Conservation (phyloP, 768 basidiomycete genomes). For the Pleurotus djamor region DNA sequence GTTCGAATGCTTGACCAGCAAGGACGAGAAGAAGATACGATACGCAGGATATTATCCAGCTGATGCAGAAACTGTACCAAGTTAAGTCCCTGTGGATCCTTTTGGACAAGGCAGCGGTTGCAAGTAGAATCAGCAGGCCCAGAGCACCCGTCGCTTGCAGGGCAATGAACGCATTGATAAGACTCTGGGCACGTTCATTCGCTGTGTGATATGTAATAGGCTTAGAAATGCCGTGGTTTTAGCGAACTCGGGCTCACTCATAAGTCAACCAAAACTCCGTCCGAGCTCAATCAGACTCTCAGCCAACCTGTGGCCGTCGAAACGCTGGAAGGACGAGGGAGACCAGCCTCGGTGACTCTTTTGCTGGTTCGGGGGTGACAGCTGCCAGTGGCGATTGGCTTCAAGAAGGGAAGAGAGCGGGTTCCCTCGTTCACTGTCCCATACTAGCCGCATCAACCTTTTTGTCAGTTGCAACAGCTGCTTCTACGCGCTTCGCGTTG, state of each 20-base stretch:
- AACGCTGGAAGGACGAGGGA: too few species aligned
- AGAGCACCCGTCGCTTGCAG: slow-evolving; percentile 14
- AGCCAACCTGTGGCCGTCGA: too few species aligned
- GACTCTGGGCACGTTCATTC: not conserved
- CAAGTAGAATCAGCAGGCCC: slow-evolving; percentile 14
- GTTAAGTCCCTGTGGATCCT: slow-evolving; percentile 13
- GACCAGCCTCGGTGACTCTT: too few species aligned
- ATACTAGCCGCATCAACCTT: too few species aligned
- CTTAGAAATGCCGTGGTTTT: not conserved
- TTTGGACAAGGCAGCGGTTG: slow-evolving; percentile 13
- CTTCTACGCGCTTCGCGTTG: not conserved
- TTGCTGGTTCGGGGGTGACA: too few species aligned
- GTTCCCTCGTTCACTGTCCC: too few species aligned
- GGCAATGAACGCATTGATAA: slow-evolving; percentile 14
- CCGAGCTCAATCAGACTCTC: too few species aligned
- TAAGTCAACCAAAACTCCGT: too few species aligned
- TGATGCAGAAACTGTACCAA: slow-evolving; percentile 18
- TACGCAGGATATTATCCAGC: slow-evolving; percentile 18
- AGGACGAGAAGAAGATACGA: slow-evolving; percentile 15
- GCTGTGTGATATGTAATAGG: not conserved
- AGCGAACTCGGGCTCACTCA: too few species aligned
- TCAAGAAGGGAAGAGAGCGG: too few species aligned
- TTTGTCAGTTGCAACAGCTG: too few species aligned
- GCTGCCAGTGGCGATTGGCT: too few species aligned
- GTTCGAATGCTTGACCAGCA: slow-evolving; percentile 9